A percentile compares a stretch with the other conserved stretches of the same genome.
Evolutionary conservation across 176 grass and related monocot species (phyloP).

Genomic region (Oryza punctata): DNA sequence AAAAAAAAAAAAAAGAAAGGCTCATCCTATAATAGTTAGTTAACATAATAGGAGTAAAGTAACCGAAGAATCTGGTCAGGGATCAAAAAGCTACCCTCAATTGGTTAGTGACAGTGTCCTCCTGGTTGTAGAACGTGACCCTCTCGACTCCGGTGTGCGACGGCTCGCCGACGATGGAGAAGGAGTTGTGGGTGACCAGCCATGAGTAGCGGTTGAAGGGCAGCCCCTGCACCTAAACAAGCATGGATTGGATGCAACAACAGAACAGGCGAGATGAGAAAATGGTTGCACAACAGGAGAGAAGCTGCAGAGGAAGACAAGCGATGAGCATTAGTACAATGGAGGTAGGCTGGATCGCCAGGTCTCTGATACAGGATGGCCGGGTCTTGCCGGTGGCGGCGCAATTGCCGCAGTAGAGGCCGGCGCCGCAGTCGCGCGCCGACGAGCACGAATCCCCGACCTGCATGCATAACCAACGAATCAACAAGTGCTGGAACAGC

Average conservation of each 20-base stretch:
- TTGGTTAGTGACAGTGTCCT: slow-evolving; percentile 92
- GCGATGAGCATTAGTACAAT: slow-evolving; percentile 44
- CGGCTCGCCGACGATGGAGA: slow-evolving; percentile 88
- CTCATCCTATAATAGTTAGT: not conserved
- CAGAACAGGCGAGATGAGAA: slow-evolving; percentile 13
- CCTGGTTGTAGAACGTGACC: slow-evolving; percentile 97
- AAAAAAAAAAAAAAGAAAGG: not conserved
- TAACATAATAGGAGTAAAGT: not conserved
- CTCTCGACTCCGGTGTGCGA: slow-evolving; percentile 79
- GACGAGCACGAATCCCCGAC: slow-evolving; percentile 68
- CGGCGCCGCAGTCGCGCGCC: slow-evolving; percentile 60
- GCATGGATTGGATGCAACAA: not conserved
- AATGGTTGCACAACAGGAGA: not conserved
- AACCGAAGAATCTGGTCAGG: not conserved
- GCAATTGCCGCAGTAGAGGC: slow-evolving; percentile 88
- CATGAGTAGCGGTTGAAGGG: slow-evolving; percentile 92
- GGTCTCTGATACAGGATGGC: slow-evolving; percentile 72
- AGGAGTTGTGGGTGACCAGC: slow-evolving; percentile 97
- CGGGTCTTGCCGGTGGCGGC: slow-evolving; percentile 56
- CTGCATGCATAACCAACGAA: slow-evolving; percentile 26
- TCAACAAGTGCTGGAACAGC: not conserved
- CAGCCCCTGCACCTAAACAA: slow-evolving; percentile 66
- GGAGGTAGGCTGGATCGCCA: slow-evolving; percentile 78
- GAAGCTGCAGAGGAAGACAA: not conserved
- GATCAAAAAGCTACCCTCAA: slow-evolving; percentile 54